Evolutionary conservation across 129 eudicot species (phyloP), one percentile per base, ranked within the genome.

Genomic region (Sambucus nigra): DNA sequence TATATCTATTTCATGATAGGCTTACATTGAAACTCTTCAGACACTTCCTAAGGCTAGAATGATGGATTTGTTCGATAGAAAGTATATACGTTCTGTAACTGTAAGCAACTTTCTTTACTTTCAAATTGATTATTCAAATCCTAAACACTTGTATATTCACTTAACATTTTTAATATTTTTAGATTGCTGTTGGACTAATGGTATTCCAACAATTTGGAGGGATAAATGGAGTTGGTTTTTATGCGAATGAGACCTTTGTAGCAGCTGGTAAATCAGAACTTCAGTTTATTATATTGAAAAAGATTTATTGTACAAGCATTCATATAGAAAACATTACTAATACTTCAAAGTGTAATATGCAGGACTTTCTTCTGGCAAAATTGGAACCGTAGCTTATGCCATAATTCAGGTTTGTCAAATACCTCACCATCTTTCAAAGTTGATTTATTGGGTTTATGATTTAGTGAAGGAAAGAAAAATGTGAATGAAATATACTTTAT

Each of bases 151-250:
- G 15, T 45, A 21, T 42, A 2, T 40, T 15, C 15, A 18, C 13
- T 41, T 49, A 24, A 19, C 5, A 1, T 42, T 11, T 58, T 46
- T 8, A 25, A 53, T 13, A 10, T 53, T 47, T 78, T 27, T 56
- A 88, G 97, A 78, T 88, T 78, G 97, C 84, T 64, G 92, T 80
- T 4, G 97, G 97, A 63, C 54, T 88, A 59, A 88, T 88, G 97
- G 58, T 75, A 20, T 88, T 80, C 68, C 96, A 87, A 67, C 96
- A 87, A 73, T 63, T 82, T 48, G 88, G 81, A 73, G 96, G 96
- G 45, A 79, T 82, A 69, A 88, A 88, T 49, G 97, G 91, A 33
- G 72, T 88, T 21, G 92, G 94, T 63, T 88, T 88, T 66, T 88
- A 88, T 60, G 78, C 78, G 22, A 81, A 81, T 25, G 64, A 84